Evolutionary conservation across 1,284 basidiomycete species (phyloP).

Genomic region (Ceratobasidium theobromae): DNA sequence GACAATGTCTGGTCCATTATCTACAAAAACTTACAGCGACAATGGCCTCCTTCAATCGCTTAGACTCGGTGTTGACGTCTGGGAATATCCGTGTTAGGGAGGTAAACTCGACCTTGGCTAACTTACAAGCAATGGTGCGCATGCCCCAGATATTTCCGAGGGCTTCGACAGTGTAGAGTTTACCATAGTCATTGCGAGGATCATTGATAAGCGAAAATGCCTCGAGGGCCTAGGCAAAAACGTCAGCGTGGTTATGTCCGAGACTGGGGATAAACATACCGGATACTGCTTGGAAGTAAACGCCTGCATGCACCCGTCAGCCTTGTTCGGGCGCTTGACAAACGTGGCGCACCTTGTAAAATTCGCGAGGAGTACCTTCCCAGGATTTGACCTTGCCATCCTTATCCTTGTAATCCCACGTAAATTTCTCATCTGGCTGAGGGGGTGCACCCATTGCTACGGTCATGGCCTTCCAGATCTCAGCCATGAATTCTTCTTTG

Average conservation of each 20-base stretch:
- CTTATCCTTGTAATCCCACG: slow-evolving; percentile 87
- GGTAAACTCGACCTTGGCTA: neutral
- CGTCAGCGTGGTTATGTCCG: slow-evolving; percentile 47
- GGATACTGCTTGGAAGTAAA: slow-evolving; percentile 60
- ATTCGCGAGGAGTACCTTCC: slow-evolving; percentile 79
- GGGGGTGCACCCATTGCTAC: slow-evolving; percentile 86
- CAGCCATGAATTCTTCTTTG: slow-evolving; percentile 76
- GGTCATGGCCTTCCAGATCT: slow-evolving; percentile 84
- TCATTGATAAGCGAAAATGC: slow-evolving; percentile 94
- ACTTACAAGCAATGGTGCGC: slow-evolving; percentile 75
- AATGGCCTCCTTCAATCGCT: slow-evolving; percentile 77
- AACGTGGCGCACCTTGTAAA: slow-evolving; percentile 54
- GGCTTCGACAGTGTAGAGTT: slow-evolving; percentile 90
- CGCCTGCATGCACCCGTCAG: slow-evolving; percentile 37
- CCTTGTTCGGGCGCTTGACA: neutral
- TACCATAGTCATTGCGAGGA: slow-evolving; percentile 79
- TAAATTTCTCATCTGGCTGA: slow-evolving; percentile 65
- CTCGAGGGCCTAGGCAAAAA: slow-evolving; percentile 46
- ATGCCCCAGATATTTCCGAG: slow-evolving; percentile 92
- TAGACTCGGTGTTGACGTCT: slow-evolving; percentile 89
- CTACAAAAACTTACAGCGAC: slow-evolving; percentile 55
- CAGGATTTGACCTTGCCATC: slow-evolving; percentile 76
- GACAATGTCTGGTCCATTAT: neutral
- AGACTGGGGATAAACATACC: slow-evolving; percentile 46
- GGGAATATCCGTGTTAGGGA: neutral